Base-by-base conservation (phyloP, 148 eudicot genomes). In the Amaranthus palmeri region DNA sequence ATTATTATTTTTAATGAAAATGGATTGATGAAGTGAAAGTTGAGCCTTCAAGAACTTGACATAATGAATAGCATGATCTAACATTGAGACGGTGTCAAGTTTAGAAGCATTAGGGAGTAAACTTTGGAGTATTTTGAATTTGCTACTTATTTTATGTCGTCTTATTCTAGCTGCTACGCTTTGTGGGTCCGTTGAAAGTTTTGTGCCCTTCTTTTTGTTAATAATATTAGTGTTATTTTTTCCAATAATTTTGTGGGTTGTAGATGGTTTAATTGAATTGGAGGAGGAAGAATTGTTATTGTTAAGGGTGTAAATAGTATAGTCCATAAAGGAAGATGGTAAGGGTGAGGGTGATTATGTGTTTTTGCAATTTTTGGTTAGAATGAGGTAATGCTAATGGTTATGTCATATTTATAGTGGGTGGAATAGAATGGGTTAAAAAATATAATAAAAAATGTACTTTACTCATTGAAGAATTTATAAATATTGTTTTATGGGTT, bases 171-270 rank as follows among this genome's bases (percentile, higher is more conserved):
- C 96, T 51, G 90, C 92, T 60, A 88, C 80, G 79, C 96, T 90
- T 61, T 90, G 96, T 3, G 96, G 92, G 71, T 85, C 92, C 0
- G 90, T 86, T 42, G 96, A 90, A 0, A 90, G 82, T 86, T 74
- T 86, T 69, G 78, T 67, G 47, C 72, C 62, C 52, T 53, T 69
- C 54, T 70, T 65, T 8, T 50, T 65, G 53, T 43, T 43, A 15
- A 56, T 40, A 42, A 13, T 70, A 42, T 4, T 69, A 25, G n/a
- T 61, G 55, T 25, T 68, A 43, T 7, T 54, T 49, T 42, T 42
- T 0, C n/a, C 40, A 15, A 12, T 58, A 44, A 14, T 54, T 52
- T 68, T 53, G 57, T 54, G 36, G 54, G 61, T 54, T 54, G 61
- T 69, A 54, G 14, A 54, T 67, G n/a, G 6, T 4, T 3, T 12